Evolutionary conservation across 306 rosid species (phyloP).

Genomic region (Erythrophleum fordii): DNA sequence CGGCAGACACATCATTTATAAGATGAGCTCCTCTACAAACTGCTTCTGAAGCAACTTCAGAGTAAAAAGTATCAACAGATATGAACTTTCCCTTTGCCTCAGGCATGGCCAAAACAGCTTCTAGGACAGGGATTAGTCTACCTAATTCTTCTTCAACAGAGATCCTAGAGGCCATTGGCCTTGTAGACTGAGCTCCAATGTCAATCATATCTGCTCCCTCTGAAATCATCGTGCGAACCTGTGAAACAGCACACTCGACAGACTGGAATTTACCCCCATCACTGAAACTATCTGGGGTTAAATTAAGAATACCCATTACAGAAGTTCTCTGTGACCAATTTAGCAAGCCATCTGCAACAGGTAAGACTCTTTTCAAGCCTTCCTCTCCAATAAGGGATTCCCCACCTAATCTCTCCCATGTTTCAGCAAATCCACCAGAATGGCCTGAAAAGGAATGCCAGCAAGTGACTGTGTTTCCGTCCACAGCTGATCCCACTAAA

Average conservation of each 20-base stretch:
- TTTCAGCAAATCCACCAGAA: slow-evolving; percentile 59
- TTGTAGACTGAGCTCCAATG: slow-evolving; percentile 89
- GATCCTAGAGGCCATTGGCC: slow-evolving; percentile 71
- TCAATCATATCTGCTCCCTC: slow-evolving; percentile 93
- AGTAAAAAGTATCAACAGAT: slow-evolving; percentile 87
- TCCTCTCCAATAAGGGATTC: slow-evolving; percentile 79
- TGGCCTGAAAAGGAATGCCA: slow-evolving; percentile 84
- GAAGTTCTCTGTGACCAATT: slow-evolving; percentile 76
- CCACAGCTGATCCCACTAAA: slow-evolving; percentile 70
- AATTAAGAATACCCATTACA: slow-evolving; percentile 85
- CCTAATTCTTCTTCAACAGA: slow-evolving; percentile 76
- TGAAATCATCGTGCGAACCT: slow-evolving; percentile 74
- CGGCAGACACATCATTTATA: slow-evolving; percentile 80
- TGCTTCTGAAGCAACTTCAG: slow-evolving; percentile 86
- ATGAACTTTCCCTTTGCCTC: slow-evolving; percentile 76
- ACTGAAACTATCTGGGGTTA: slow-evolving; percentile 95
- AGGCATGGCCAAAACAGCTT: slow-evolving; percentile 71
- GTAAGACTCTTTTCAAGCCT: slow-evolving; percentile 84
- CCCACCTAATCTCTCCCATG: slow-evolving; percentile 84
- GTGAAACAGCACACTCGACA: slow-evolving; percentile 69
- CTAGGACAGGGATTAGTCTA: slow-evolving; percentile 80
- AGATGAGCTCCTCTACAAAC: slow-evolving; percentile 82
- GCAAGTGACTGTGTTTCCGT: slow-evolving; percentile 63
- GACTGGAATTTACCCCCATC: slow-evolving; percentile 82
- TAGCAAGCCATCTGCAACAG: slow-evolving; percentile 63